These are phyloP conservation scores for Globisporangium paddicum DNA, from an alignment of 352 stramenopile genomes.

Conservation along the genomic window DNA sequence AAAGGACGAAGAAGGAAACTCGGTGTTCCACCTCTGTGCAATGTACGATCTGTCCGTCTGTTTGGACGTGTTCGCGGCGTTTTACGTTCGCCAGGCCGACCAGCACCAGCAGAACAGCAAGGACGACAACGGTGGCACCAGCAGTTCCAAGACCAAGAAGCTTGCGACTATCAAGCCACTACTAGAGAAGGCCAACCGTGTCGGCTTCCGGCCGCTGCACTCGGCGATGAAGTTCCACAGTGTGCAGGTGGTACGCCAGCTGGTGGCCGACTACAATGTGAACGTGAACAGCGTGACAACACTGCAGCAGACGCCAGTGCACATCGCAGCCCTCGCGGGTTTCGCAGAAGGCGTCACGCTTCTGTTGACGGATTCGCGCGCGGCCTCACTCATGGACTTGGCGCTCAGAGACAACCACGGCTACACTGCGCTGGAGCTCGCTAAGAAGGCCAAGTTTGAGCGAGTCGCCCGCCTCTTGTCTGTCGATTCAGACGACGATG, in stretches of 20 bases:
- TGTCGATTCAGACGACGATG: constrained; percentile 1
- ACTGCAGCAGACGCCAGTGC: constrained; percentile 56
- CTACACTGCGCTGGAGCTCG: constrained; percentile 44
- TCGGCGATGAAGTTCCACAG: constrained; percentile 64
- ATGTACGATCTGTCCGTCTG: constrained; percentile 48
- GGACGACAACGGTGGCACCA: neutral
- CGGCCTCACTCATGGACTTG: constrained; percentile 18
- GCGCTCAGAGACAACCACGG: constrained; percentile 40
- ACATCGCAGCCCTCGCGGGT: constrained; percentile 54
- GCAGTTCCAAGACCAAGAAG: constrained; percentile 3
- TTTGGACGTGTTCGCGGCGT: constrained; percentile 39
- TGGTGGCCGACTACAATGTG: constrained; percentile 40
- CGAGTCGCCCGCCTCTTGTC: constrained; percentile 25
- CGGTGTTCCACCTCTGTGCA: constrained; percentile 76
- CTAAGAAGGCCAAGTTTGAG: constrained; percentile 32
- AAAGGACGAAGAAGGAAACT: constrained; percentile 72
- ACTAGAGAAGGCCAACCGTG: constrained; percentile 55
- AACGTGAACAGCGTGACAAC: constrained; percentile 41
- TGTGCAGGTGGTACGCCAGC: constrained; percentile 11
- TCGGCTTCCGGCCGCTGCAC: constrained; percentile 63
- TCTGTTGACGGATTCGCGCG: constrained; percentile 26
- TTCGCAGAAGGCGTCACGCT: constrained; percentile 42
- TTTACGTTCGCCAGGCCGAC: constrained; percentile 33
- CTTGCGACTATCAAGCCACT: constrained; percentile 27
- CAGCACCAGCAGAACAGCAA: constrained; percentile 11